These are phyloP conservation scores for Scedosporium apiospermum DNA, from an alignment of 2,329 filamentous ascomycete species.

Conservation along the genomic window DNA sequence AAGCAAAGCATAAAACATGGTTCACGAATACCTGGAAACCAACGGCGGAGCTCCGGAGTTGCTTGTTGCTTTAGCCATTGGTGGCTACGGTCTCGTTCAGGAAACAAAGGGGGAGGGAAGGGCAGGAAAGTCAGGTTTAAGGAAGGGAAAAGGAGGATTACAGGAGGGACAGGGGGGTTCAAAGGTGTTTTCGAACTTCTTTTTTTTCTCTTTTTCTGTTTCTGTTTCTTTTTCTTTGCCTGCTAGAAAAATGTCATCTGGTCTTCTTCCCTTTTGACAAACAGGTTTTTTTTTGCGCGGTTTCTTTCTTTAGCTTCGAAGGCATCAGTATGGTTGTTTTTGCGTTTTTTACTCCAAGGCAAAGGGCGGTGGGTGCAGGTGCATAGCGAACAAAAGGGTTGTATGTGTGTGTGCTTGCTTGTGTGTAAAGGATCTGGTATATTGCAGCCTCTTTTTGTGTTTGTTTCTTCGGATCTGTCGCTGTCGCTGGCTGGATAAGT, in stretches of 20 bases:
- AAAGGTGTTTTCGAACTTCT: slow-evolving; percentile 12
- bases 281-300: slow-evolving; percentile 3
- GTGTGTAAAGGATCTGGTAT: slow-evolving; percentile 5
- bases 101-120: background rate
- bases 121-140: background rate
- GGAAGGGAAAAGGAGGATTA: slow-evolving; percentile 3
- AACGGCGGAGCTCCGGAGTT: slow-evolving; percentile 4
- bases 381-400: slow-evolving; percentile 9
- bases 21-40: slow-evolving; percentile 4
- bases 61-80: slow-evolving; percentile 1
- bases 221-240: slow-evolving; percentile 13
- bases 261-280: background rate
- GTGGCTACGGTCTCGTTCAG: slow-evolving; percentile 1
- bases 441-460: slow-evolving; percentile 4
- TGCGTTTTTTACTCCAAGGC: background rate
- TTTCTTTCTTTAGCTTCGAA: slow-evolving; percentile 7
- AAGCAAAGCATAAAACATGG: slow-evolving; percentile 8
- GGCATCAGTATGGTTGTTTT: slow-evolving; percentile 5
- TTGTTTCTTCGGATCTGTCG: background rate
- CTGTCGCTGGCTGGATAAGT: background rate
- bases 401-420: background rate
- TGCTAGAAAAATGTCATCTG: slow-evolving; percentile 7
- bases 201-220: slow-evolving; percentile 10
- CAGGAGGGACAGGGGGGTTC: slow-evolving; percentile 2
- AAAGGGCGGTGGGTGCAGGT: slow-evolving; percentile 4